Conservation (phyloP, 192 early-diverging fungal species). For the Powellomyces hirtus region DNA sequence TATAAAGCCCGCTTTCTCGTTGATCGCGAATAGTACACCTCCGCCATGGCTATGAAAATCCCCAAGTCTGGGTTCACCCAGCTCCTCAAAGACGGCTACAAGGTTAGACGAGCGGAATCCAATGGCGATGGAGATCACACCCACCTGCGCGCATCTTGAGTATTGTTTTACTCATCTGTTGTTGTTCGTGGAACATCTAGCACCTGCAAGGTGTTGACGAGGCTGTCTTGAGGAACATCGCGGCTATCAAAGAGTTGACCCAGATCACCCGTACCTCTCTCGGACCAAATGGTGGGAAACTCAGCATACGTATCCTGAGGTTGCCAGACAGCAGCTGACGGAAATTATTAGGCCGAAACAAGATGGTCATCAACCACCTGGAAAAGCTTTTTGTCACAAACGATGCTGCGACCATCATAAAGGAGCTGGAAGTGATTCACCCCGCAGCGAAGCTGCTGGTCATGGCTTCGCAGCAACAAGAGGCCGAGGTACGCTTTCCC, state of each 20-base stretch:
- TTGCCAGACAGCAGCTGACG: not conserved
- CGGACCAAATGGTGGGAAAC: slow-evolving; percentile 82
- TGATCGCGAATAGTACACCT: too few relatives aligned
- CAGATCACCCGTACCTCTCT: slow-evolving; percentile 93
- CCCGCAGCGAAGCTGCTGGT: slow-evolving; percentile 96
- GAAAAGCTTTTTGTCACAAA: slow-evolving; percentile 98
- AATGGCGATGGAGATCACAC: too few relatives aligned
- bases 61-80: slow-evolving; percentile 79
- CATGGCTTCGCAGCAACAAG: slow-evolving; percentile 95
- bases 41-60: slow-evolving; percentile 81
- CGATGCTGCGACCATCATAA: slow-evolving; percentile 98
- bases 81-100: slow-evolving; percentile 95
- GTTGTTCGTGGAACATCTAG: too few relatives aligned
- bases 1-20: too few relatives aligned
- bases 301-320: not conserved
- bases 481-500: slow-evolving; percentile 71
- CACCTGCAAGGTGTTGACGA: slow-evolving; percentile 95
- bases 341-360: slow-evolving; percentile 76
- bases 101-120: slow-evolving; percentile 51
- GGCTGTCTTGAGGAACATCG: slow-evolving; percentile 92
- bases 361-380: slow-evolving; percentile 99
- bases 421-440: slow-evolving; percentile 95
- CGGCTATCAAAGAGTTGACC: slow-evolving; percentile 89
- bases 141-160: too few relatives aligned
- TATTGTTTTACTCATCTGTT: too few relatives aligned